Conservation (phyloP, 306 rosid genomes). For the Purshia tridentata region DNA sequence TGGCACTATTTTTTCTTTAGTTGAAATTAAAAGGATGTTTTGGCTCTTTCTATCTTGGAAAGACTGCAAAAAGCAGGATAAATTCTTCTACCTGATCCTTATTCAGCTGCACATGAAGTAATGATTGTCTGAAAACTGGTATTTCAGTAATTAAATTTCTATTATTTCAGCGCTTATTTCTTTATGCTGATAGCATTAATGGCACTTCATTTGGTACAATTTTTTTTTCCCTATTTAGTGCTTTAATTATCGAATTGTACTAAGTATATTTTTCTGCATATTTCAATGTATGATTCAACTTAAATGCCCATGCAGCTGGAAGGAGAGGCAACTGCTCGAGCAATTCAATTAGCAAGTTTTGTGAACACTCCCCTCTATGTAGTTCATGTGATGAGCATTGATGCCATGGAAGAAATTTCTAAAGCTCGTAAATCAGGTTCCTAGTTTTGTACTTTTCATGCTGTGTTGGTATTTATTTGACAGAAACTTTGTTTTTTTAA, state of each 20-base stretch:
- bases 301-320: constrained; percentile 56
- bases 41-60: background rate
- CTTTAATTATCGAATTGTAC: background rate
- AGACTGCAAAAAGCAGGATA: constrained; percentile 7
- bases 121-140: background rate
- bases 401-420: constrained; percentile 96
- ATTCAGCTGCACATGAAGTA: background rate
- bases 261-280: background rate
- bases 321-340: constrained; percentile 96
- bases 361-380: constrained; percentile 87
- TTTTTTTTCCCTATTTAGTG: background rate
- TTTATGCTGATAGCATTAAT: background rate
- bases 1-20: background rate
- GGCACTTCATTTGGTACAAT: background rate
- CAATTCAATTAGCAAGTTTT: constrained; percentile 78
- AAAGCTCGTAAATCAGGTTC: constrained; percentile 85
- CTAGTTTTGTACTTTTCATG: constrained; percentile 7
- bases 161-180: background rate
- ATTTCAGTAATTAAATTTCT: no score
- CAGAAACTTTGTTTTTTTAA: background rate
- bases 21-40: background rate
- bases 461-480: background rate
- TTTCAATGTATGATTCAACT: constrained; percentile 29
- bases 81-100: constrained; percentile 7
- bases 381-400: constrained; percentile 97